A percentile compares a stretch with the other conserved stretches of the same genome.
Conservation (phyloP, 345 rosid genomes). For the Isatis tinctoria region DNA sequence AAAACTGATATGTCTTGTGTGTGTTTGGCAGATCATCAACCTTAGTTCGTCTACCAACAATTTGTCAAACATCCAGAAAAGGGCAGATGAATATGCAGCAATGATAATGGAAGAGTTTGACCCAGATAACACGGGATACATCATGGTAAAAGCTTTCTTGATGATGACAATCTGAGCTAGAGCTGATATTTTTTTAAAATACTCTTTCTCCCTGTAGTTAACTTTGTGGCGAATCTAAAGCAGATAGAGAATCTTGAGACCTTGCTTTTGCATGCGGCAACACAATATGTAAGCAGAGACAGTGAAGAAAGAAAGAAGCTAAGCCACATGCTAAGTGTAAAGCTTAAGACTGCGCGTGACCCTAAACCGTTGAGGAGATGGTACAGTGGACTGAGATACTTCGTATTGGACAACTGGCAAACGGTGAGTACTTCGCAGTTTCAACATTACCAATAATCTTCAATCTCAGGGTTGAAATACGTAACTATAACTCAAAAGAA, state of each 20-base stretch:
- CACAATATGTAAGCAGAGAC: slow-evolving; percentile 18
- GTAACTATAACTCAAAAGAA: background rate
- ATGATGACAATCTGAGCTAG: background rate
- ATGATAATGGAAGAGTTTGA: slow-evolving; percentile 81
- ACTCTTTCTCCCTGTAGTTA: background rate
- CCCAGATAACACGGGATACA: slow-evolving; percentile 55
- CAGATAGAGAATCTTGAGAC: slow-evolving; percentile 57
- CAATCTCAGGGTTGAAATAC: background rate
- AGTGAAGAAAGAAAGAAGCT: slow-evolving; percentile 48
- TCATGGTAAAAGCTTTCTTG: slow-evolving; percentile 45
- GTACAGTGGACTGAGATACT: slow-evolving; percentile 32
- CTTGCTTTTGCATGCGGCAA: slow-evolving; percentile 47
- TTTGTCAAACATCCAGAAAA: slow-evolving; percentile 52
- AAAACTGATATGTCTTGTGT: background rate
- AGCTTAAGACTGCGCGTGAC: slow-evolving; percentile 57
- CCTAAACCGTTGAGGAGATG: slow-evolving; percentile 46
- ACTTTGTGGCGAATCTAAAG: background rate
- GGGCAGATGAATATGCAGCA: slow-evolving; percentile 71
- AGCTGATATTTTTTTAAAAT: background rate
- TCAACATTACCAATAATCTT: background rate
- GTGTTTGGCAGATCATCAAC: slow-evolving; percentile 44
- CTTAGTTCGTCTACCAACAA: slow-evolving; percentile 50
- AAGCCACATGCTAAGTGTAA: slow-evolving; percentile 61
- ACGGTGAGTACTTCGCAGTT: slow-evolving; percentile 40
- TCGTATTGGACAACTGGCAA: slow-evolving; percentile 27